A percentile compares a stretch with the other conserved stretches of the same genome.
Evolutionary conservation across 192 early-diverging fungal species (phyloP).

Genomic region (Backusella psychrophila): DNA sequence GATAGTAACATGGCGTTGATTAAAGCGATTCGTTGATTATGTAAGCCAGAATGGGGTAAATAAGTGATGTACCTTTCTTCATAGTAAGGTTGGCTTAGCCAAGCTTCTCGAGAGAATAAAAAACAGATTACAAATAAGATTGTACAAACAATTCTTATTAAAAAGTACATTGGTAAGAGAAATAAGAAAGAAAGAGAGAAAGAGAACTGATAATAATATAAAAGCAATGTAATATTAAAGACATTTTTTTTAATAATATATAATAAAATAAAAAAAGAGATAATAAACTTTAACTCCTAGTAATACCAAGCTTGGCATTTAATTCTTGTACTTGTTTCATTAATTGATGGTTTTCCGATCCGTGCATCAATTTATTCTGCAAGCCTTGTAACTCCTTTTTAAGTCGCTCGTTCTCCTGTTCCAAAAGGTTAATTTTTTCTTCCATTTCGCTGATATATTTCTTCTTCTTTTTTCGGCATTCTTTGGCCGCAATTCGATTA

Average conservation of each 20-base stretch:
- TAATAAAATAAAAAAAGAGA: not conserved
- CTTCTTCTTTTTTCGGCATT: slow-evolving; percentile 83
- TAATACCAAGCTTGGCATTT: slow-evolving; percentile 56
- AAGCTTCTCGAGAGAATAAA: not conserved
- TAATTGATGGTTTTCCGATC: slow-evolving; percentile 50
- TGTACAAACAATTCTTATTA: not conserved
- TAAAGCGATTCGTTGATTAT: slow-evolving; percentile 47
- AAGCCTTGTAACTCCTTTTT: slow-evolving; percentile 69
- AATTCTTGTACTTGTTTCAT: slow-evolving; percentile 72
- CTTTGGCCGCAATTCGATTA: slow-evolving; percentile 80
- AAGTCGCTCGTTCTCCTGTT: slow-evolving; percentile 60
- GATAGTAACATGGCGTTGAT: slow-evolving; percentile 43
- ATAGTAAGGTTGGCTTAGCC: not conserved
- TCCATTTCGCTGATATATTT: slow-evolving; percentile 68
- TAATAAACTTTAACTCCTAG: not conserved
- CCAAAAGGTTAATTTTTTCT: slow-evolving; percentile 55
- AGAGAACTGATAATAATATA: not conserved
- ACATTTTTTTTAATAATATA: not conserved
- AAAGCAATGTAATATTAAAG: not conserved
- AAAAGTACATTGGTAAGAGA: not conserved
- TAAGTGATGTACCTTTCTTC: slow-evolving; percentile 38
- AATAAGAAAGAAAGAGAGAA: not conserved
- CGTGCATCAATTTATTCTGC: slow-evolving; percentile 62
- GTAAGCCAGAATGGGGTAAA: slow-evolving; percentile 46
- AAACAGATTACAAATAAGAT: not conserved